phyloP scores from a whole-genome alignment of 495 filamentous ascomycete species.

The Penicillium antarcticum region DNA sequence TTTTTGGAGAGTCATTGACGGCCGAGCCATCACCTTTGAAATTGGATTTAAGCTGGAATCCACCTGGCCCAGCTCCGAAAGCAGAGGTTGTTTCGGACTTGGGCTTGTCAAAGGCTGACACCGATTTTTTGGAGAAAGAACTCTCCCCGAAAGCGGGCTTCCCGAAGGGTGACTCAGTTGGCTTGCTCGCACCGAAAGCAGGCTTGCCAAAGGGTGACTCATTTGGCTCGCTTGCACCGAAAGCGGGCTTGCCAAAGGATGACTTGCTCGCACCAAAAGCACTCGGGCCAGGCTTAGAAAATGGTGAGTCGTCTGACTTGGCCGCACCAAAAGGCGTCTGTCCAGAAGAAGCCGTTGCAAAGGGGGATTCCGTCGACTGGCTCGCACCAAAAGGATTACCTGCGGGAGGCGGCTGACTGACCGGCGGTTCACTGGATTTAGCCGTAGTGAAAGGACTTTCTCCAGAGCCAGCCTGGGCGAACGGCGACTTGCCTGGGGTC shows the following conservation, averaged over 20 bases:
- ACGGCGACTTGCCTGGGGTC: slow-evolving; percentile 29
- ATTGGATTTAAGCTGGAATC: slow-evolving; percentile 72
- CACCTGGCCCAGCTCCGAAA: slow-evolving; percentile 50
- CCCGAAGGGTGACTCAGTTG: slow-evolving; percentile 11
- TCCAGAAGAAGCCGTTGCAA: too few species aligned
- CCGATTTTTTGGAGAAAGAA: slow-evolving; percentile 5
- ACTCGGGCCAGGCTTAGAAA: not conserved
- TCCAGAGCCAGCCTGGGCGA: slow-evolving; percentile 16
- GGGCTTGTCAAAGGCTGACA: slow-evolving; percentile 28
- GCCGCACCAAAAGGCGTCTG: too few species aligned
- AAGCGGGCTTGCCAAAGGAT: slow-evolving; percentile 1
- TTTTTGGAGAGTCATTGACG: slow-evolving; percentile 56
- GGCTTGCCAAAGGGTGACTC: not conserved
- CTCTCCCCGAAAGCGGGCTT: slow-evolving; percentile 6
- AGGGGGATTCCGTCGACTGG: too few species aligned
- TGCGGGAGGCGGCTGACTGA: too few species aligned
- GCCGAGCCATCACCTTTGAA: slow-evolving; percentile 74
- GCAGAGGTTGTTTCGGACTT: slow-evolving; percentile 35
- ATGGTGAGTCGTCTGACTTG: not conserved
- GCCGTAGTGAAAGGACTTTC: slow-evolving; percentile 12
- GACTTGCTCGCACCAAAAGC: slow-evolving; percentile 15
- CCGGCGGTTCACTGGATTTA: too few species aligned
- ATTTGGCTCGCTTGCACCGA: slow-evolving; percentile 12
- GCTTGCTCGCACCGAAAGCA: slow-evolving; percentile 1
- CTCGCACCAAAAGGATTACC: too few species aligned